phyloP scores from a whole-genome alignment of 1,139 yeast genomes.

The Protomyces arabidopsidicola region DNA sequence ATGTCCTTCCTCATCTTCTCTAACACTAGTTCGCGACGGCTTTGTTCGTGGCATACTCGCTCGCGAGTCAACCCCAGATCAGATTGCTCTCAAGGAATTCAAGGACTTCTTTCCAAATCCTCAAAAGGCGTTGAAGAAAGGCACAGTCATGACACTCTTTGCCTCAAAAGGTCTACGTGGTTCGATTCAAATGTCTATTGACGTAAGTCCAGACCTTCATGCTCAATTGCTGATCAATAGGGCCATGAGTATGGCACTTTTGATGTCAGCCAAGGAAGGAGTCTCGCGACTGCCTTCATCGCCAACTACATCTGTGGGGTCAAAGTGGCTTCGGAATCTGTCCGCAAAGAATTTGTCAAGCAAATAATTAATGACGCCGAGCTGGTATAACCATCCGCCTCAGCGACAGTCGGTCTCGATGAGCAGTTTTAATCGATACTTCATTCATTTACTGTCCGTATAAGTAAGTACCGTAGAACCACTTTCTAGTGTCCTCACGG shows the following conservation, averaged over 20 bases:
- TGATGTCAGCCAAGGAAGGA: background rate
- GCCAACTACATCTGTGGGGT: constrained; percentile 14
- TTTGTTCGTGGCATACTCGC: constrained; percentile 67
- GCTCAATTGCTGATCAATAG: background rate
- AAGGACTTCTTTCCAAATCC: constrained; percentile 25
- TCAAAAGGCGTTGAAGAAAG: constrained; percentile 6
- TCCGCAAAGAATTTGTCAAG: constrained; percentile 13
- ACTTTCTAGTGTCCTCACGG: too few relatives aligned
- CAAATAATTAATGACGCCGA: background rate
- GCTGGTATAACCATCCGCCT: background rate
- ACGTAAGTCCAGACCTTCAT: background rate
- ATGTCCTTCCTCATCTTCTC: background rate
- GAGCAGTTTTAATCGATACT: too few relatives aligned
- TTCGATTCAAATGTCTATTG: background rate
- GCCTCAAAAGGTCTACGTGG: constrained; percentile 6
- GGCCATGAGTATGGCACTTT: constrained; percentile 21
- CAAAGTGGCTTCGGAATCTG: constrained; percentile 14
- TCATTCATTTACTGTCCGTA: too few relatives aligned
- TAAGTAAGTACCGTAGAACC: too few relatives aligned
- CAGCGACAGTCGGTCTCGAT: too few relatives aligned
- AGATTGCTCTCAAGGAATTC: constrained; percentile 4
- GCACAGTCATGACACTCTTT: constrained; percentile 10
- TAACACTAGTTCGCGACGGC: constrained; percentile 61
- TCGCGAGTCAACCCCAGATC: constrained; percentile 14
- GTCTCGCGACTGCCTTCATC: constrained; percentile 3